Conservation (phyloP, 257 asterid species). For the Petrea volubilis region DNA sequence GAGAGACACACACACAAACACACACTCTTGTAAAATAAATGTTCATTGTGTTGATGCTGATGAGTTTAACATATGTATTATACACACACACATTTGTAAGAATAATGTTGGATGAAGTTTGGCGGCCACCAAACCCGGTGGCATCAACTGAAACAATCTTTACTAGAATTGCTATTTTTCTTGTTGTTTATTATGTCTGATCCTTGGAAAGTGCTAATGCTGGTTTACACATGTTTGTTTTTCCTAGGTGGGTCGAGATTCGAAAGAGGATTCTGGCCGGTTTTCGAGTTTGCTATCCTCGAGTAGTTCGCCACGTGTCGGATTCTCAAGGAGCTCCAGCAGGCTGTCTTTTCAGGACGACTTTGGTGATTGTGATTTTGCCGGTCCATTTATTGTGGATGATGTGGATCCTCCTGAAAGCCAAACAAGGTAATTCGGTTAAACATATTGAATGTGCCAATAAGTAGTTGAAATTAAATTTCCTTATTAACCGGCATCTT, state of each 20-base stretch:
- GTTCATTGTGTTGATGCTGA: too few relatives aligned
- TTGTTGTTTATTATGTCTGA: slow-evolving; percentile 15
- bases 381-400: slow-evolving; percentile 96
- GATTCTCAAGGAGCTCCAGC: slow-evolving; percentile 94
- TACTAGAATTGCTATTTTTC: slow-evolving; percentile 1
- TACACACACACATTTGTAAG: too few relatives aligned
- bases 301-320: slow-evolving; percentile 90
- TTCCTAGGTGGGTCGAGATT: slow-evolving; percentile 69
- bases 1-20: too few relatives aligned
- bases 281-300: slow-evolving; percentile 85
- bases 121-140: too few relatives aligned
- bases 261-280: slow-evolving; percentile 95
- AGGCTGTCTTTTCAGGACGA: slow-evolving; percentile 96
- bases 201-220: neutral
- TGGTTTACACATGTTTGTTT: slow-evolving; percentile 13
- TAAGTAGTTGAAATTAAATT: neutral
- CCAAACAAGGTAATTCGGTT: slow-evolving; percentile 57
- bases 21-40: too few relatives aligned
- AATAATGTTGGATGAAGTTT: too few relatives aligned
- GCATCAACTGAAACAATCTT: neutral
- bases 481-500: slow-evolving; percentile 12
- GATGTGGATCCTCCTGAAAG: slow-evolving; percentile 79
- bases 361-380: slow-evolving; percentile 74
- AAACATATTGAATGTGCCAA: neutral
- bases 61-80: too few relatives aligned